Base-by-base conservation (phyloP, 1,139 yeast genomes). In the Blastobotrys illinoisensis region DNA sequence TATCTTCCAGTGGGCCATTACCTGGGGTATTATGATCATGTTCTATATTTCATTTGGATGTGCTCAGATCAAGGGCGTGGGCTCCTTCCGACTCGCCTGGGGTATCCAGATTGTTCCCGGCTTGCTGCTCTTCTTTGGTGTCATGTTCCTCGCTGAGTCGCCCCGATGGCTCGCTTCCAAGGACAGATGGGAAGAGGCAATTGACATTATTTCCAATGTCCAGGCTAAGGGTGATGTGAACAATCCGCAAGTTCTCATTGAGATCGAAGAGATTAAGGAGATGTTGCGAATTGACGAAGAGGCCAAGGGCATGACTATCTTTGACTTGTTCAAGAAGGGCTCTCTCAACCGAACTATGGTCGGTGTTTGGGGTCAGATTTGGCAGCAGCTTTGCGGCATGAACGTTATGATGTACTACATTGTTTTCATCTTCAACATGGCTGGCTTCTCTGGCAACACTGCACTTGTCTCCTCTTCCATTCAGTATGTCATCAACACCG, bases 381-480 rank as follows among this genome's bases (percentile, higher is more conserved):
- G 86, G 89, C 96, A 89, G 74, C 96, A 89, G 69, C 86, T 89
- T 74, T 88, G 96, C 72, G 96, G 96, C 65, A 84, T 89, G 67
- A 89, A 88, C 65, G 95, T 88, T 53, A 88, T 89, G 71, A 95
- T 96, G 18, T 67, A 66, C 54, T 67, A 61, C 56, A 83, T 89
- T 0, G 82, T 90, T 0, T 77, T 86, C 11, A 88, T 88, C 59
- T 88, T 88, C 71, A 71, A 79, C 47, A 78, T 83, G 52, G 82
- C 91, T 21, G 85, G 86, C 44, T 85, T 85, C 68, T 71, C 80
- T 28, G 81, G 78, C 56, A 75, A 81, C 53, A 75, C 79, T 57
- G 83, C 96, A 0, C 71, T 88, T 65, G 71, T 86, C 61, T 95
- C 95, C 0, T 86, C 95, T 0, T 80, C 91, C 81, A 96, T 96